phyloP scores from a whole-genome alignment of 805 yeast species.

The Tetrapisispora nanseiensis region DNA sequence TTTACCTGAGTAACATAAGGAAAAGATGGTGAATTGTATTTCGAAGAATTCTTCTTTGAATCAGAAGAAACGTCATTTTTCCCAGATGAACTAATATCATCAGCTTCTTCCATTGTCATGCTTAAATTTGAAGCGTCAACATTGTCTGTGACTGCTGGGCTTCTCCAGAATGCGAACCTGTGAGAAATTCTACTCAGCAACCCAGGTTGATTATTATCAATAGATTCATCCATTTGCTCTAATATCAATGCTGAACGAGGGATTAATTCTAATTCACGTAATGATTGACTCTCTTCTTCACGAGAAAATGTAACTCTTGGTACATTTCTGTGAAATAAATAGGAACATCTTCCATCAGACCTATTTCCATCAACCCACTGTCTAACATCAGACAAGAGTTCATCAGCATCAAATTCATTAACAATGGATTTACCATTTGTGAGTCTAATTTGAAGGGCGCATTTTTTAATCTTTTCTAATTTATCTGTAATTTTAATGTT shows the following conservation, averaged over 20 bases:
- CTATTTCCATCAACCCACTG: slow-evolving; percentile 47
- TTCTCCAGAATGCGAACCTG: slow-evolving; percentile 11
- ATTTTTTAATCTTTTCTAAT: slow-evolving; percentile 16
- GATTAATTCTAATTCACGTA: slow-evolving; percentile 46
- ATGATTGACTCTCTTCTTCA: slow-evolving; percentile 48
- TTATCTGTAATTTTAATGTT: slow-evolving; percentile 20
- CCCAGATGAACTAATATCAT: background rate
- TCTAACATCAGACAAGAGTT: slow-evolving; percentile 49
- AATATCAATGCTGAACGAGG: slow-evolving; percentile 70
- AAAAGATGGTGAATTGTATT: slow-evolving; percentile 3
- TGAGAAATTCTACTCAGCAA: background rate
- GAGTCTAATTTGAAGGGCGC: slow-evolving; percentile 50
- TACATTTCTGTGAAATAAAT: slow-evolving; percentile 39
- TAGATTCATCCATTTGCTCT: slow-evolving; percentile 39
- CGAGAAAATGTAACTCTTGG: slow-evolving; percentile 57
- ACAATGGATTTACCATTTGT: slow-evolving; percentile 56
- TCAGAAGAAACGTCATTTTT: background rate
- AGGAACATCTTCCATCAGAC: slow-evolving; percentile 38
- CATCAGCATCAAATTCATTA: slow-evolving; percentile 37
- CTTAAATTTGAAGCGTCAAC: background rate
- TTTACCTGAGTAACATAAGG: slow-evolving; percentile 7
- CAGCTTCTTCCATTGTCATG: background rate
- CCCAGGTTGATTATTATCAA: slow-evolving; percentile 1
- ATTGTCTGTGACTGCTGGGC: background rate
- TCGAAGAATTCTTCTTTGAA: background rate